Conservation (phyloP, 129 eudicot genomes). For the Helichrysum umbraculigerum region DNA sequence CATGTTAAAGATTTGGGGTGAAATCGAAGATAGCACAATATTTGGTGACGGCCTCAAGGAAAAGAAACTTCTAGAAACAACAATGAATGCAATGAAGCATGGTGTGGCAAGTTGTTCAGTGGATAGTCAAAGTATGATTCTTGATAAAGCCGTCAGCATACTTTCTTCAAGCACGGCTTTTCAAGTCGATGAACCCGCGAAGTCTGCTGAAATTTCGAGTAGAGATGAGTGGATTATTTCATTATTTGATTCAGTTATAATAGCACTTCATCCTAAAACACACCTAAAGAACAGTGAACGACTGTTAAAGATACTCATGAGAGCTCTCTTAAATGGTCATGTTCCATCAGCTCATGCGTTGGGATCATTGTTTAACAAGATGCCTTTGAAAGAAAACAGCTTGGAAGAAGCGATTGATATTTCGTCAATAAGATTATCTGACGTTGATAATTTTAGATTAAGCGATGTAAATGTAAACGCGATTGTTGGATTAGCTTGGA, state of each 20-base stretch:
- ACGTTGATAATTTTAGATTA: conserved; percentile 31
- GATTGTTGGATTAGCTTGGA: conserved; percentile 78
- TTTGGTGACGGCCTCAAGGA: conserved; percentile 31
- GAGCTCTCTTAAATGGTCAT: conserved; percentile 53
- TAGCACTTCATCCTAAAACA: conserved; percentile 71
- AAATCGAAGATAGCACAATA: conserved; percentile 35
- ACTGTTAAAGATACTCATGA: conserved; percentile 46
- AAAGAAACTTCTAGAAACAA: conserved; percentile 73
- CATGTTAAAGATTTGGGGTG: conserved; percentile 60
- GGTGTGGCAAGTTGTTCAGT: conserved; percentile 68
- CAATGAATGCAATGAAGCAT: conserved; percentile 66
- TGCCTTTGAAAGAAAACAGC: conserved; percentile 40
- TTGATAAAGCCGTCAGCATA: conserved; percentile 55
- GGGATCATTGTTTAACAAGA: conserved; percentile 86
- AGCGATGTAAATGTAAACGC: conserved; percentile 32
- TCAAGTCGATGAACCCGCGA: conserved; percentile 21
- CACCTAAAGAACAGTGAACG: conserved; percentile 39
- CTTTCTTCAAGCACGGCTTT: conserved; percentile 41
- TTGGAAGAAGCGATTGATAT: conserved; percentile 65
- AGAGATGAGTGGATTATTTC: conserved; percentile 73
- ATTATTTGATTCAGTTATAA: conserved; percentile 72
- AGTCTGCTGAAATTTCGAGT: conserved; percentile 33
- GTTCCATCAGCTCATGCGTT: conserved; percentile 87
- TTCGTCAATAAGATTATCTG: conserved; percentile 39
- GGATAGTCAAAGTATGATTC: conserved; percentile 53